Evolutionary conservation across 169 alveolate genomes (phyloP).

Genomic region (Plasmodium coatneyi): DNA sequence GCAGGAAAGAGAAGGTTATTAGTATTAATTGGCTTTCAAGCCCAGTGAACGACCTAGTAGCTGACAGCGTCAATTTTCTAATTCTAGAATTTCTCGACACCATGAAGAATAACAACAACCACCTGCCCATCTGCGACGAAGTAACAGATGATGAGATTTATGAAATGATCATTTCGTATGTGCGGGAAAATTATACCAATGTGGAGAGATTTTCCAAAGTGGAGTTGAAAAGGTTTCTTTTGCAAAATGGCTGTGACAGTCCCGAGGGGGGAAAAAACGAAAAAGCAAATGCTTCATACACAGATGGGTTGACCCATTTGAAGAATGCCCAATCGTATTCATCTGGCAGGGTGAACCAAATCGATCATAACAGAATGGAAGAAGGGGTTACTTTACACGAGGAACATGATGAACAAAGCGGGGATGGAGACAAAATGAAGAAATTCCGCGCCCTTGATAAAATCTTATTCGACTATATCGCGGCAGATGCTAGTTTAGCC

Average conservation of each 20-base stretch:
- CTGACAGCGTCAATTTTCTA: slow-evolving; percentile 83
- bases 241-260: neutral
- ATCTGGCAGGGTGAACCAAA: neutral
- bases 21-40: slow-evolving; percentile 76
- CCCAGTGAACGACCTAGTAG: slow-evolving; percentile 84
- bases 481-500: neutral
- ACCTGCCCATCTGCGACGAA: neutral
- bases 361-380: neutral
- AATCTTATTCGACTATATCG: slow-evolving; percentile 25
- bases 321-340: neutral
- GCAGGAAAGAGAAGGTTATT: slow-evolving; percentile 26
- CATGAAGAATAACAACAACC: slow-evolving; percentile 2
- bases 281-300: neutral
- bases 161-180: slow-evolving; percentile 54
- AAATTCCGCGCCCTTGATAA: slow-evolving; percentile 5
- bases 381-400: neutral
- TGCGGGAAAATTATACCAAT: slow-evolving; percentile 54
- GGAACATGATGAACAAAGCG: neutral
- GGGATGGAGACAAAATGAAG: neutral
- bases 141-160: slow-evolving; percentile 22
- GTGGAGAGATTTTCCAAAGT: slow-evolving; percentile 56
- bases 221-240: slow-evolving; percentile 3
- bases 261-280: neutral
- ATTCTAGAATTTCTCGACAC: slow-evolving; percentile 77
- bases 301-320: neutral